Evolutionary conservation across 1,139 yeast species (phyloP).

Genomic region (Blastobotrys arbuscula): DNA sequence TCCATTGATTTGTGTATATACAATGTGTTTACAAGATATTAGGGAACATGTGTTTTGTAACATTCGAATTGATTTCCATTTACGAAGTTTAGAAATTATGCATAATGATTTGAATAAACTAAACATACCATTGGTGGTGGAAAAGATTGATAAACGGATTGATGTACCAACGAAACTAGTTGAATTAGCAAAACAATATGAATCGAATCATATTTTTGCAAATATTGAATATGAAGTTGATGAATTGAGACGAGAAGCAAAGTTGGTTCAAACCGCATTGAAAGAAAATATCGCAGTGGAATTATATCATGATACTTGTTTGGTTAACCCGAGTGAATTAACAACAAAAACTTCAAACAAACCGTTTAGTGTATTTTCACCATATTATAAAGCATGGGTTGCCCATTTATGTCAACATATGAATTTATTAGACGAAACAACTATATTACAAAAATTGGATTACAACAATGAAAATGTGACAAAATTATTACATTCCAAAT

Average conservation of each 20-base stretch:
- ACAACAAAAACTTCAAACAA: slow-evolving; percentile 40
- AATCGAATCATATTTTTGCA: slow-evolving; percentile 36
- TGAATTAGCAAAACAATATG: slow-evolving; percentile 23
- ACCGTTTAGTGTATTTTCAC: slow-evolving; percentile 48
- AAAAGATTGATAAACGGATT: slow-evolving; percentile 33
- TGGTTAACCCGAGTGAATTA: slow-evolving; percentile 43
- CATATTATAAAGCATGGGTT: slow-evolving; percentile 49
- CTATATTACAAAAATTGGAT: not conserved
- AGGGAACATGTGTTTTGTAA: slow-evolving; percentile 42
- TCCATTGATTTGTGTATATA: slow-evolving; percentile 38
- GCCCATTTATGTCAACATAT: slow-evolving; percentile 19
- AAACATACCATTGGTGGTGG: slow-evolving; percentile 41
- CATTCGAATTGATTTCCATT: slow-evolving; percentile 40
- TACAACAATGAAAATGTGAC: not conserved
- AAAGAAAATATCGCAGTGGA: slow-evolving; percentile 27
- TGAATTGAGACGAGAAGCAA: slow-evolving; percentile 41
- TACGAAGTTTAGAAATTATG: slow-evolving; percentile 35
- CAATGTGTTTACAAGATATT: slow-evolving; percentile 40
- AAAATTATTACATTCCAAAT: not conserved
- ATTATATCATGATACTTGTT: slow-evolving; percentile 44
- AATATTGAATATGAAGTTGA: slow-evolving; percentile 50
- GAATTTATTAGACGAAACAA: slow-evolving; percentile 8
- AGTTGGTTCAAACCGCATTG: slow-evolving; percentile 23
- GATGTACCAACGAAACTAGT: slow-evolving; percentile 13
- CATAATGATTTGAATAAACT: slow-evolving; percentile 31